phyloP scores from a whole-genome alignment of 371 early-diverging fungal genomes.

The Mortierella sp. region DNA sequence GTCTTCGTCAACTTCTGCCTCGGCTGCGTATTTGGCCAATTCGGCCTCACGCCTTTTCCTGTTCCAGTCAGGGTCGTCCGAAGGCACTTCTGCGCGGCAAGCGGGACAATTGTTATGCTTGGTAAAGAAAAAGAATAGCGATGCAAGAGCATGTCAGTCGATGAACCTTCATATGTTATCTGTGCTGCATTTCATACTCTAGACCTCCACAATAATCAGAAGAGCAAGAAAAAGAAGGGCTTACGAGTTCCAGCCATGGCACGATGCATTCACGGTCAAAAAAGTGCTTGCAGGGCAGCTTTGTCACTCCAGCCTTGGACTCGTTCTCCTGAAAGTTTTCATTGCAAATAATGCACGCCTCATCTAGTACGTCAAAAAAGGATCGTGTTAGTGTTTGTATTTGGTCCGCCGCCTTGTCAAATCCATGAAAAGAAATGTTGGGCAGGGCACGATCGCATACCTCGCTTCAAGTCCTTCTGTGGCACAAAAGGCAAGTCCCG shows the following conservation, averaged over 20 bases:
- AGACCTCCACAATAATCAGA: background rate
- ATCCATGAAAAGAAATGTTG: background rate
- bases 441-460: slow-evolving; percentile 28
- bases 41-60: slow-evolving; percentile 66
- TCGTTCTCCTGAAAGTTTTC: slow-evolving; percentile 63
- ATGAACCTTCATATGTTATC: too few relatives aligned
- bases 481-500: slow-evolving; percentile 61
- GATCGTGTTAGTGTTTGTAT: background rate
- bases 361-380: slow-evolving; percentile 30
- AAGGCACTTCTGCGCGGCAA: slow-evolving; percentile 76
- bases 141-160: background rate
- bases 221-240: background rate
- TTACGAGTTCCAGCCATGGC: slow-evolving; percentile 74
- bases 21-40: slow-evolving; percentile 52
- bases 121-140: background rate
- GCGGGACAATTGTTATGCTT: slow-evolving; percentile 83
- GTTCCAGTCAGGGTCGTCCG: slow-evolving; percentile 76
- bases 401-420: background rate
- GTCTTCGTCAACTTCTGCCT: slow-evolving; percentile 50
- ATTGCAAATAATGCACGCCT: slow-evolving; percentile 77
- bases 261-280: slow-evolving; percentile 77
- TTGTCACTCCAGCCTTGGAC: slow-evolving; percentile 59
- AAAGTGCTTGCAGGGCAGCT: slow-evolving; percentile 78
- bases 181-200: background rate
- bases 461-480: slow-evolving; percentile 45